Conservation (phyloP, 805 yeast species). For the Wickerhamomyces bisporus region DNA sequence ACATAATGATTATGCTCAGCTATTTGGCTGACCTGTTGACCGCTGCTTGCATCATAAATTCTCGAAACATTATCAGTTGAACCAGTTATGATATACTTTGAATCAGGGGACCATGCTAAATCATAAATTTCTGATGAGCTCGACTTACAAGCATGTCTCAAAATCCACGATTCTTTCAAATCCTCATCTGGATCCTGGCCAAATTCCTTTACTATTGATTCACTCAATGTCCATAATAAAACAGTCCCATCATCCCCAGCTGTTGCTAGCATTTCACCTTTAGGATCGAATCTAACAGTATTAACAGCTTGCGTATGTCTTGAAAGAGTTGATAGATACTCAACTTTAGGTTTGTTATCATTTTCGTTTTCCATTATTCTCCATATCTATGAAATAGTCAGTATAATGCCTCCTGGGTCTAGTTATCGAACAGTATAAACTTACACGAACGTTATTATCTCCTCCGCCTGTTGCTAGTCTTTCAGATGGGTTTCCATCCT, state of each 20-base stretch:
- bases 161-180: constrained; percentile 67
- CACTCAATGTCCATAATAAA: constrained; percentile 68
- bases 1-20: constrained; percentile 83
- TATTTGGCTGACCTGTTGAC: constrained; percentile 51
- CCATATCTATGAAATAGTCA: constrained; percentile 33
- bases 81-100: constrained; percentile 72
- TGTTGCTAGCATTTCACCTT: constrained; percentile 69
- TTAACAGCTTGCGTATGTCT: constrained; percentile 96
- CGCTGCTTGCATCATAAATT: constrained; percentile 54
- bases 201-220: constrained; percentile 50
- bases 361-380: constrained; percentile 15
- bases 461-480: constrained; percentile 92
- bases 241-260: constrained; percentile 96
- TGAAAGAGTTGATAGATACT: constrained; percentile 72
- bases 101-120: constrained; percentile 88
- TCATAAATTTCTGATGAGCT: constrained; percentile 81
- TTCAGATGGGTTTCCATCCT: constrained; percentile 19
- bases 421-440: too few relatives aligned
- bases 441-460: constrained; percentile 76
- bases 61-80: constrained; percentile 86
- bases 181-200: constrained; percentile 49
- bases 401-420: too few relatives aligned
- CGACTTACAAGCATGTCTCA: constrained; percentile 52
- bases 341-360: constrained; percentile 38
- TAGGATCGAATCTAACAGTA: constrained; percentile 73